Base-by-base conservation (phyloP, 2,329 filamentous ascomycete species). In the Colletotrichum cordylinicola region DNA sequence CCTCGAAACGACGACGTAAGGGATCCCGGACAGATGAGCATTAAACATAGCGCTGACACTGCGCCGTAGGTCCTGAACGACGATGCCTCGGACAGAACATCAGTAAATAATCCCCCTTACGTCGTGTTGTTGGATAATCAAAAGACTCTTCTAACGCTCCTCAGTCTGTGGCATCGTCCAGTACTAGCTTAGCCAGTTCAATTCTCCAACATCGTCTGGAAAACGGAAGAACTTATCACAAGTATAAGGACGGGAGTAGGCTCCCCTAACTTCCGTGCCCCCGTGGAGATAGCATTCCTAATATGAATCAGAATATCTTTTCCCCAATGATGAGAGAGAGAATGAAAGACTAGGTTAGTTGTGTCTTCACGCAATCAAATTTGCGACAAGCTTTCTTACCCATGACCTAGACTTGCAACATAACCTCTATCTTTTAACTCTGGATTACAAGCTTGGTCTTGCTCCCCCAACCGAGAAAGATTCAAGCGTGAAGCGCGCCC, bases 381-480 rank as follows among this genome's bases (percentile, higher is more conserved):
- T 27, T 3, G 13, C 8, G n/a, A 27, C 33, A 75, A 43, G 7
- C 55, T 27, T n/a, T 37, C 72, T 67, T 4, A 61, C 12, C 4
- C 8, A 15, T 8, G 13, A 31, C 13, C 4, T 78, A 81, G 83
- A 86, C 70, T 72, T 86, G 1, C 84, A 86, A 77, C 84, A 86
- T 67, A 81, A 84, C 58, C 69, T 85, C 0, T 84, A 82, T 39
- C 66, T 77, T 0, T 75, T 85, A 4, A 85, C 82, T 0, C 77
- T 84, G 18, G 78, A 81, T 2, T 80, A 80, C 15, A 82, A 82
- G 35, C 78, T 85, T 0, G 82, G 77, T 31, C 56, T 80, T 0
- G 78, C 78, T 7, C 85, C 84, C 12, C 60, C 33, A 18, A 74
- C 13, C 0, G 52, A 77, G 8, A 69, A 8, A 2, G 4, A 5